Conservation (phyloP, 148 eudicot species). For the Vaccinium macrocarpon region DNA sequence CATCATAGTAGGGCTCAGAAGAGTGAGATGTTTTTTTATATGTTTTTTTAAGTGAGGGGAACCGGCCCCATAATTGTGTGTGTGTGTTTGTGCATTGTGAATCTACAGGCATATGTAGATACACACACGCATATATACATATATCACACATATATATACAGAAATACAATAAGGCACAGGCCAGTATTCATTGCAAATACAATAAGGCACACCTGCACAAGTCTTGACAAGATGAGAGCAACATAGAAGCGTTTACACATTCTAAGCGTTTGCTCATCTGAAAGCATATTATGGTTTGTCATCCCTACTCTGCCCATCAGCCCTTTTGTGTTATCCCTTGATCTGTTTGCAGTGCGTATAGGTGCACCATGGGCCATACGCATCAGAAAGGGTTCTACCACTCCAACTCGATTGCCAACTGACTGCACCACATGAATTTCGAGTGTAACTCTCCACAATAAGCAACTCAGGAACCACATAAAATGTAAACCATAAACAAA, state of each 20-base stretch:
- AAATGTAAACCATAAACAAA: neutral
- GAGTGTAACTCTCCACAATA: slow-evolving; percentile 1
- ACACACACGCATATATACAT: too few relatives aligned
- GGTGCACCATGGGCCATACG: slow-evolving; percentile 98
- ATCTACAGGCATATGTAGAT: neutral
- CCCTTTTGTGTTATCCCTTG: slow-evolving; percentile 46
- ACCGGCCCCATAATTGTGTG: too few relatives aligned
- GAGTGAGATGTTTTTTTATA: too few relatives aligned
- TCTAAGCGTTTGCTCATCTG: slow-evolving; percentile 85
- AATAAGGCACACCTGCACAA: slow-evolving; percentile 68
- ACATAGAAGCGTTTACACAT: slow-evolving; percentile 89
- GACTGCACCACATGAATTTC: slow-evolving; percentile 48
- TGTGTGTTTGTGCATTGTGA: too few relatives aligned
- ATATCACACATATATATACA: neutral
- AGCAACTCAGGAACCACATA: slow-evolving; percentile 9
- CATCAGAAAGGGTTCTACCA: slow-evolving; percentile 89
- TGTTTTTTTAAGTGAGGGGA: too few relatives aligned
- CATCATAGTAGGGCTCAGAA: too few relatives aligned
- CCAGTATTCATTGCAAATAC: neutral
- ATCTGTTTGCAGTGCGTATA: slow-evolving; percentile 46
- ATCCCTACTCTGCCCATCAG: slow-evolving; percentile 47
- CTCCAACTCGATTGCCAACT: slow-evolving; percentile 98
- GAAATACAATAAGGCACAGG: neutral
- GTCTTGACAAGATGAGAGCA: slow-evolving; percentile 86
- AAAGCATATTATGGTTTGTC: slow-evolving; percentile 42